A percentile compares a stretch with the other conserved stretches of the same genome.
Conservation (phyloP, 345 rosid genomes). For the Eucalyptus fibrosa region DNA sequence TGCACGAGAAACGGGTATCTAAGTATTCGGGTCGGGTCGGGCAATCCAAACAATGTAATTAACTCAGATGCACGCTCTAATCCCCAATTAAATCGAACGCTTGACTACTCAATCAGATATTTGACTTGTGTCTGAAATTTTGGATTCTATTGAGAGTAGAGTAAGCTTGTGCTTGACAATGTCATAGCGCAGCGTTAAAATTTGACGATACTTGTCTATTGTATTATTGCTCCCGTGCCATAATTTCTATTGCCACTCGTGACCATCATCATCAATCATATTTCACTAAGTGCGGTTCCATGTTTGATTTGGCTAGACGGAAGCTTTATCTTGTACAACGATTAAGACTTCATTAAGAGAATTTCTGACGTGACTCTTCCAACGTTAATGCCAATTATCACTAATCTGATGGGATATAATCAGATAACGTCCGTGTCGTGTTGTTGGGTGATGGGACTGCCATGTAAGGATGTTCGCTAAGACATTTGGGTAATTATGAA, state of each 20-base stretch:
- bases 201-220: not conserved
- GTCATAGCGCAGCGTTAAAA: too few species aligned
- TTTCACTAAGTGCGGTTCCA: not conserved
- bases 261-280: not conserved
- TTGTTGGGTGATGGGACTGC: not conserved
- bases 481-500: not conserved
- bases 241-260: fast-evolving
- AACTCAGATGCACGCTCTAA: fast-evolving
- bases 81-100: not conserved
- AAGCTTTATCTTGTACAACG: not conserved
- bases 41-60: not conserved
- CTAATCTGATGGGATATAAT: not conserved
- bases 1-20: not conserved
- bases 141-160: not conserved
- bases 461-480: not conserved
- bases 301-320: not conserved
- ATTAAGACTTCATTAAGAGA: not conserved
- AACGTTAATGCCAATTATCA: not conserved
- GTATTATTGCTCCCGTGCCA: not conserved
- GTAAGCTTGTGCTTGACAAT: not conserved
- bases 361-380: not conserved
- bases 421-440: not conserved
- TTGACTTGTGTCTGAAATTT: fast-evolving
- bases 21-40: not conserved
- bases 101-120: not conserved